Base-by-base conservation (phyloP, 176 grass and related monocot species). In the Cocos nucifera region DNA sequence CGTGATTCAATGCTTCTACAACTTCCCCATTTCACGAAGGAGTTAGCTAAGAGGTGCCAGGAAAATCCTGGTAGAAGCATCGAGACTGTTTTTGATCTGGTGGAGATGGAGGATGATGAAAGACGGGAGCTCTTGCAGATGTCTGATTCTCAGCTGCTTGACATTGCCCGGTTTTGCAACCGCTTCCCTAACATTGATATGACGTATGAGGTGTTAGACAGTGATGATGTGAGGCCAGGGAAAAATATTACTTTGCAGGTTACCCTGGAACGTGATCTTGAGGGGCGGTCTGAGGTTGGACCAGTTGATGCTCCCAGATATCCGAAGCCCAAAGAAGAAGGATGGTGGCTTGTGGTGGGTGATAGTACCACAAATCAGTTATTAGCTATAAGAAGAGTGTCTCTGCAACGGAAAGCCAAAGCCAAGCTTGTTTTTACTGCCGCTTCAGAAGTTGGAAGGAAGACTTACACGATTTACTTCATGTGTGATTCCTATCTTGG, bases 241-340 rank as follows among this genome's bases (percentile, higher is more conserved):
- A 75, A 82, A 50, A 80, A 88, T 63, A 78, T 96, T 17, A 88
- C 83, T 3, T 50, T 90, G 67, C 86, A 88, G 78, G 92, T 96
- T 15, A 90, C 58, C 6, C 74, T 90, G 65, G 92, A 96, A 65
- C 86, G 92, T 5, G 92, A 96, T 58, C 68, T 90, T 50, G 57
- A 79, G 0, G 83, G 79, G 15, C 76, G 56, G 0, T 55, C 82
- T 6, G 86, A 96, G 61, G 71, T 90, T 12, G 92, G 91, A n/a
- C 80, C 83, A 4, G 92, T 96, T 15, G 80, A 96, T 66, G 83
- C 86, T 17, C 78, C 75, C 1, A 87, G 86, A 75, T 96, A 61
- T 58, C 92, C 92, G 5, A 90, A 90, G 70, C 53, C 78, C n/a
- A 96, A 90, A 78, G 92, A 96, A 73, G 92, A 96, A 87, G 92